These are phyloP conservation scores for Camellia japonica DNA, from an alignment of 148 eudicot genomes.

Conservation along the genomic window DNA sequence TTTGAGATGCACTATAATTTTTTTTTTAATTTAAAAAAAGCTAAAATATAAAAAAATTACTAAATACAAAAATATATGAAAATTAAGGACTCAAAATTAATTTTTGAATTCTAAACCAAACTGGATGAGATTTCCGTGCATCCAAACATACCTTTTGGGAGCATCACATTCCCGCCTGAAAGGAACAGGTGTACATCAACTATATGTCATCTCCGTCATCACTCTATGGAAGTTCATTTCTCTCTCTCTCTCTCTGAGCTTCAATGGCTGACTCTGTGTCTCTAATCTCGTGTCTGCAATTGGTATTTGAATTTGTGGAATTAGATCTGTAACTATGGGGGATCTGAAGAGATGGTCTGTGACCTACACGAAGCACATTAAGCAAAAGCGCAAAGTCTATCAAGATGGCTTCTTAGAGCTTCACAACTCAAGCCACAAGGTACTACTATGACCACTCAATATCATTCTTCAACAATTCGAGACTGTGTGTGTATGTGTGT, in stretches of 20 bases:
- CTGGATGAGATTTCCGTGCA: background rate
- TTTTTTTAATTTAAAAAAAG: too few relatives aligned
- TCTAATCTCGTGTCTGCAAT: background rate
- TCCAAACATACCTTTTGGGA: background rate
- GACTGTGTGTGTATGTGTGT: background rate
- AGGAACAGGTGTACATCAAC: background rate
- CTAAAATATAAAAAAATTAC: too few relatives aligned
- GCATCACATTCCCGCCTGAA: background rate
- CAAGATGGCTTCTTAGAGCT: slow-evolving; percentile 66
- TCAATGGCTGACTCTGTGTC: background rate
- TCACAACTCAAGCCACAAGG: slow-evolving; percentile 52
- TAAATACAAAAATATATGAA: too few relatives aligned
- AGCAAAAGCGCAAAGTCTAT: slow-evolving; percentile 86
- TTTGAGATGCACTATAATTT: too few relatives aligned
- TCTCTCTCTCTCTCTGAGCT: background rate
- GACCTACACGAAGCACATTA: slow-evolving; percentile 79
- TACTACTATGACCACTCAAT: slow-evolving; percentile 14
- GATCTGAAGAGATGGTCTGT: slow-evolving; percentile 64
- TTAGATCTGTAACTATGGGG: slow-evolving; percentile 29
- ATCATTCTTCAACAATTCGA: background rate
- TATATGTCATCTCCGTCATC: background rate
- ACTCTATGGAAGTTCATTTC: background rate
- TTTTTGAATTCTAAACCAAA: too few relatives aligned
- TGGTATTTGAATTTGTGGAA: background rate
- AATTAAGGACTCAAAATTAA: too few relatives aligned